phyloP scores from a whole-genome alignment of 352 stramenopile species.

The Thalassiosira livingstoniorum region DNA sequence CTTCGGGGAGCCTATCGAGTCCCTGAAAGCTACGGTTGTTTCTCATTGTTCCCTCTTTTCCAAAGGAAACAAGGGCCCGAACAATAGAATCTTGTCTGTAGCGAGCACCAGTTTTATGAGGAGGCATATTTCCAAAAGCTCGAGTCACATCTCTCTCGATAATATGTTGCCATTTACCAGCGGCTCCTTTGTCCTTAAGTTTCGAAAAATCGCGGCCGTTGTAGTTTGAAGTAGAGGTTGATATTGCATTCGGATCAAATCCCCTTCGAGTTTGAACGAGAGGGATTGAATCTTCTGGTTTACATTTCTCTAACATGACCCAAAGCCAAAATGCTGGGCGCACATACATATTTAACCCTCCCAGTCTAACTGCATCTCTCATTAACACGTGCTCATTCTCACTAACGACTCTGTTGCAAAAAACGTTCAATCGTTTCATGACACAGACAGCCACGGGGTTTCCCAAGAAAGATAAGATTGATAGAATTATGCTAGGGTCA shows the following conservation, averaged over 20 bases:
- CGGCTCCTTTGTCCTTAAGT: constrained; percentile 62
- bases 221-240: constrained; percentile 6
- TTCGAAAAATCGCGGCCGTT: constrained; percentile 39
- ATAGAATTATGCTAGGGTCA: constrained; percentile 68
- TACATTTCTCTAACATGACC: constrained; percentile 76
- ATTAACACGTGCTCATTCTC: constrained; percentile 84
- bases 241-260: constrained; percentile 10
- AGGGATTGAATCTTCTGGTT: constrained; percentile 55
- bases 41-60: constrained; percentile 64
- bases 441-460: constrained; percentile 79
- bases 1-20: constrained; percentile 60
- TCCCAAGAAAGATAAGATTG: constrained; percentile 79
- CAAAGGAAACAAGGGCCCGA: constrained; percentile 80
- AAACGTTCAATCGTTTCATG: constrained; percentile 78
- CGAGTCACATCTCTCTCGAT: constrained; percentile 82
- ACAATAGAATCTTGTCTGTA: constrained; percentile 83
- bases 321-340: constrained; percentile 84
- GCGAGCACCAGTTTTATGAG: constrained; percentile 79
- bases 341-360: constrained; percentile 80
- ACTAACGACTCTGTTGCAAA: constrained; percentile 71
- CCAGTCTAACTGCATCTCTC: constrained; percentile 76
- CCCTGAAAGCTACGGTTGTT: constrained; percentile 55
- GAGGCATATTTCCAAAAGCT: constrained; percentile 85
- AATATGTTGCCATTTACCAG: constrained; percentile 80
- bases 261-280: constrained; percentile 38